Percentiles rank a stretch among this genome's conserved stretches.
Evolutionary conservation across 2,329 filamentous ascomycete species (phyloP).

Genomic region (Exophiala lecanii-corni): DNA sequence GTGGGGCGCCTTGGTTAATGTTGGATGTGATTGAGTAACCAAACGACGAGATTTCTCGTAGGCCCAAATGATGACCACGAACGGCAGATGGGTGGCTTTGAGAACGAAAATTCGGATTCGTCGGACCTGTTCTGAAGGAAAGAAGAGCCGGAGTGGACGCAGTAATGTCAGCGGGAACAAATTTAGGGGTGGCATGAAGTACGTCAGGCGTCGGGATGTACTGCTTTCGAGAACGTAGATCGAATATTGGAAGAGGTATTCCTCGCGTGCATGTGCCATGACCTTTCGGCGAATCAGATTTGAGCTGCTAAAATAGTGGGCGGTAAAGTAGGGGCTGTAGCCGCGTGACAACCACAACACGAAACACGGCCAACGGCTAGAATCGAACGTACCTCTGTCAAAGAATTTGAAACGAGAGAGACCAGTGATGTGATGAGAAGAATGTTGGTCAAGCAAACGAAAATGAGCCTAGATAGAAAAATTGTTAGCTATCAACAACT

Average conservation of each 20-base stretch:
- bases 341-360: conserved; percentile 3
- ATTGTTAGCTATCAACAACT: conserved; percentile 19
- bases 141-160: conserved; percentile 53
- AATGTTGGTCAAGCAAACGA: conserved; percentile 58
- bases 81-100: conserved; percentile 55
- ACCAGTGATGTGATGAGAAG: conserved; percentile 57
- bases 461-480: conserved; percentile 45
- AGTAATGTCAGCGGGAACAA: conserved; percentile 54
- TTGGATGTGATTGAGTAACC: conserved; percentile 25
- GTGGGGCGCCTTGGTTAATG: conserved; percentile 19
- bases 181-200: conserved; percentile 51
- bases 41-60: conserved; percentile 43
- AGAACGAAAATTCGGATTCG: conserved; percentile 54
- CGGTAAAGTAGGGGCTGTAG: conserved; percentile 2
- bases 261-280: conserved; percentile 57
- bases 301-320: not conserved
- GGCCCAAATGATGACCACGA: conserved; percentile 53
- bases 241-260: conserved; percentile 54
- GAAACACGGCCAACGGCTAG: not conserved
- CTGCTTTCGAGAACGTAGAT: conserved; percentile 44
- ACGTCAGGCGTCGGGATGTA: conserved; percentile 43
- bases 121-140: conserved; percentile 52
- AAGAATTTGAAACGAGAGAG: conserved; percentile 54
- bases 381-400: conserved; percentile 48
- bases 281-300: conserved; percentile 40